Evolutionary conservation across 371 early-diverging fungal genomes (phyloP).

Genomic region (Apophysomyces elegans): DNA sequence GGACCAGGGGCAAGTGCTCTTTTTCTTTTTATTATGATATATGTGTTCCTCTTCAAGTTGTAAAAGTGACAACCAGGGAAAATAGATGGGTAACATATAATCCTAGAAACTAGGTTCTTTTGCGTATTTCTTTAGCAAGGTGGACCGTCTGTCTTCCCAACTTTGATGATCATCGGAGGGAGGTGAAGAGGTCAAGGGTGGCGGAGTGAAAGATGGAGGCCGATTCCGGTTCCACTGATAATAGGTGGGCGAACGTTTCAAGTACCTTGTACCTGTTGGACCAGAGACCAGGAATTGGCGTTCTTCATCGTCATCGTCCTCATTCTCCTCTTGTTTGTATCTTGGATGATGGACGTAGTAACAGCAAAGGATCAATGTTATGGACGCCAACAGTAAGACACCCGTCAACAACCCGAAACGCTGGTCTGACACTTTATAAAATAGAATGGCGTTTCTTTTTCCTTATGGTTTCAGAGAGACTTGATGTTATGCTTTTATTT

Average conservation of each 20-base stretch:
- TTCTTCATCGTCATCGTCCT: constrained; percentile 14
- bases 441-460: neutral
- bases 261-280: constrained; percentile 14
- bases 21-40: too few species aligned
- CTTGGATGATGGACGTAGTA: constrained; percentile 10
- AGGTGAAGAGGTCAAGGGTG: constrained; percentile 13
- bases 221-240: constrained; percentile 31
- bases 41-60: too few species aligned
- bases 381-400: neutral
- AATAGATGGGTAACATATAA: too few species aligned
- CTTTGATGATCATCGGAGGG: constrained; percentile 6
- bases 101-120: neutral
- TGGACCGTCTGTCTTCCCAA: constrained; percentile 21
- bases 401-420: neutral
- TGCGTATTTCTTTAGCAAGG: constrained; percentile 26
- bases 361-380: constrained; percentile 7
- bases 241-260: constrained; percentile 21
- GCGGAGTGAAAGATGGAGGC: constrained; percentile 9
- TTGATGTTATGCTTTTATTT: neutral
- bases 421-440: neutral
- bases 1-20: too few species aligned
- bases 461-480: neutral
- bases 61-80: too few species aligned
- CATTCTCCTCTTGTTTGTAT: neutral
- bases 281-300: constrained; percentile 9